Evolutionary conservation across 2,329 filamentous ascomycete species (phyloP), one percentile per base, ranked within the genome.

Genomic region (Penicillium sp.): DNA sequence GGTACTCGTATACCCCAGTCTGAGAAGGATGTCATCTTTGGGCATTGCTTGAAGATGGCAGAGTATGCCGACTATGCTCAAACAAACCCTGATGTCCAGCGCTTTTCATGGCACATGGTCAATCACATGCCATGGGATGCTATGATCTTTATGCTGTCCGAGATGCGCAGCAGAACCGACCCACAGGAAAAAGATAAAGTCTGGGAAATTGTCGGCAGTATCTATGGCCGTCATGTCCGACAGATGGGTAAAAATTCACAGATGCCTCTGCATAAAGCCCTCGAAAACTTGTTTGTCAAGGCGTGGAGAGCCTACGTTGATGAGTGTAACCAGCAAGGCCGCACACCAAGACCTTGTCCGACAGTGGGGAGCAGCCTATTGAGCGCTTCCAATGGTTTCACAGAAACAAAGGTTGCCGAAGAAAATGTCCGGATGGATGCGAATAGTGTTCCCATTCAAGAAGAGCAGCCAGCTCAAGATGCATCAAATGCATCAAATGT

Each of bases 101-200:
- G 75, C n/a, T 83, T 79, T 61, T 67, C 73, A 28, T 84, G 82
- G 81, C 80, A 83, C 66, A 73, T 79, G 56, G 76, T 82, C 28
- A 72, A 77, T 30, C 78, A 83, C 42, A 85, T 84, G 68, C 78
- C 80, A 22, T 85, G 83, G 82, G 83, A 85, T 57, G 78, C 82
- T 10, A 78, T 83, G 49, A 80, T 85, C n/a, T 81, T 83, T 66
- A 75, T 85, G 50, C 70, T 85, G 37, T 78, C 73, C 59, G 79
- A 81, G 35, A 70, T 82, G 15, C 70, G 76, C 13, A 71, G 75
- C 35, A 76, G 77, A 51, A 68, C 74, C 4, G 65, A 78, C 24
- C 75, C 72, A 8, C 71, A 77, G 28, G 72, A 82, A 22, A 74
- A 71, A 8, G 65, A 65, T 30, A 68, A 72, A 53, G 81, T 78